Base-by-base conservation (phyloP, 2,329 filamentous ascomycete genomes). In the Nothopassalora personata region DNA sequence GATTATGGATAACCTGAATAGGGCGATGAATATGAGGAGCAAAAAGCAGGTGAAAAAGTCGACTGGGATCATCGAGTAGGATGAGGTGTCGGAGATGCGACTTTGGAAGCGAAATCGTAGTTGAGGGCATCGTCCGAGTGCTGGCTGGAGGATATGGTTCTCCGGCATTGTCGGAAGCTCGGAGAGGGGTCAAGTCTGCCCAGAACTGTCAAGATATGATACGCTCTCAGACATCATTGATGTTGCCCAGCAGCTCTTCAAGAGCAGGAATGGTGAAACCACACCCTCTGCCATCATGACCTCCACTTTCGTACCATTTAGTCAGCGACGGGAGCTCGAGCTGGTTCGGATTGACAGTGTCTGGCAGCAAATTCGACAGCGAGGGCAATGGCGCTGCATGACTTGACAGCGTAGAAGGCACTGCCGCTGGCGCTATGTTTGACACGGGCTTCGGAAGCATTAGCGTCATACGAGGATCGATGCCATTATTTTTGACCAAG, bases 321-420 rank as follows among this genome's bases (percentile, higher is more conserved):
- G 66, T 66, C 28, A 72, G 58, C 4, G 65, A 66, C 19, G 69
- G 70, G 45, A 72, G 57, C 59, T 72, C 69, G 6, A 70, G 59
- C 18, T 69, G 68, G n/a, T 66, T 63, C 13, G 58, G 46, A 23
- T 57, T 59, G 19, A 57, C 57, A 5, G 50, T 60, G 13, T 60
- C 61, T 8, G 60, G 64, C 54, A 47, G 33, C 46, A 59, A 31
- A 39, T 9, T 56, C 28, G 52, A 50, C 27, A 60, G 56, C 50
- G 47, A 47, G 30, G 53, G 56, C 53, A 58, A 61, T 55, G 48
- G 67, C 59, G 45, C 60, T 13, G 43, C 46, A 18, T 57, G 60
- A 15, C n/a, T 50, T 13, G 62, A 49, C 5, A 60, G 58, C n/a
- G 68, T 58, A 27, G 66, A 66, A 13, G 64, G 66, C 33, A 66